Evolutionary conservation across 495 filamentous ascomycete species (phyloP).

Genomic region (Geoglossum glabrum): DNA sequence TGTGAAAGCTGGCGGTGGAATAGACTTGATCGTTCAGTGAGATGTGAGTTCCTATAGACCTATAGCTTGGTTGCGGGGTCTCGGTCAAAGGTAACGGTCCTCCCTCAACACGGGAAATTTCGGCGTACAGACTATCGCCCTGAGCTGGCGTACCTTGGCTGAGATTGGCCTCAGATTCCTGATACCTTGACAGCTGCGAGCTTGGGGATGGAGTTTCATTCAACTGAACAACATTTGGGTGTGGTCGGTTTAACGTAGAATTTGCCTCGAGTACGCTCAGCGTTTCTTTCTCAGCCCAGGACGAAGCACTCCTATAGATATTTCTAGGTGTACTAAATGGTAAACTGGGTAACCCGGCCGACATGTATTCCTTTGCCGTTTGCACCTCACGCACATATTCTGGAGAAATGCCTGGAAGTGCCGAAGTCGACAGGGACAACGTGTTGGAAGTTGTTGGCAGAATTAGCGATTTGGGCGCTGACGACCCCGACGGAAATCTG

Average conservation of each 20-base stretch:
- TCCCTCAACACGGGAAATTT: background rate
- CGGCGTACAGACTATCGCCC: background rate
- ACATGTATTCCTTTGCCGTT: background rate
- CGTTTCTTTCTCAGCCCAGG: background rate
- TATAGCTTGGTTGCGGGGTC: background rate
- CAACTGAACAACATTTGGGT: no score
- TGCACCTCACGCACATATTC: background rate
- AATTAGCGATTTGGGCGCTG: background rate
- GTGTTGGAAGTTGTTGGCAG: constrained; percentile 3
- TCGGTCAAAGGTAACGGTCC: background rate
- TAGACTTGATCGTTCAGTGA: background rate
- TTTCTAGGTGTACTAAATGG: background rate
- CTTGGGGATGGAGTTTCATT: background rate
- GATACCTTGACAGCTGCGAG: background rate
- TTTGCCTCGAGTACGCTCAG: background rate
- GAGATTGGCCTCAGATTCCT: background rate
- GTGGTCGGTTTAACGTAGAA: background rate
- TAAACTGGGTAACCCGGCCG: background rate
- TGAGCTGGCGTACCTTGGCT: background rate
- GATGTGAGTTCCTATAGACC: background rate
- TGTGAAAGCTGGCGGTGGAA: background rate
- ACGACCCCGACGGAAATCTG: constrained; percentile 1
- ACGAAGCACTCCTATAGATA: background rate
- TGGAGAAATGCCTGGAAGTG: background rate
- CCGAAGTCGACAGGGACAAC: background rate